Base-by-base conservation (phyloP, 1,284 basidiomycete species). In the Malassezia cuniculi region DNA sequence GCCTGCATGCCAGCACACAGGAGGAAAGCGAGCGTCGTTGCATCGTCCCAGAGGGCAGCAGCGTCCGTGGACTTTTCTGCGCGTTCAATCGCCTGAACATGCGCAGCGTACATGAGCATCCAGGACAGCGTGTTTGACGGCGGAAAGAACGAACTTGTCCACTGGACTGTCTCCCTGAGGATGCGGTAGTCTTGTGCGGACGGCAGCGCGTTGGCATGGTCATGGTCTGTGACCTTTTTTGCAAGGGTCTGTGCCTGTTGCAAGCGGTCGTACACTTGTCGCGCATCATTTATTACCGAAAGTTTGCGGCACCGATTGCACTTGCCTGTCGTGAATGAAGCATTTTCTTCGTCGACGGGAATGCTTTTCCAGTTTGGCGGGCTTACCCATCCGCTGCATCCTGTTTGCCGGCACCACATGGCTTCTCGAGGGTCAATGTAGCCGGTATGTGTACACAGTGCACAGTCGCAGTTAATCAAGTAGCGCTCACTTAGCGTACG, bases 401-500 rank as follows among this genome's bases (percentile, higher is more conserved):
- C 17, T 9, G 26, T 39, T 9, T 39, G 34, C 11, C 41, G 34
- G 33, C 84, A 86, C 65, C 69, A 73, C 17, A 82, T 68, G 3
- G 76, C 72, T 60, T 78, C 79, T 35, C 85, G 73, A 12, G 77
- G 77, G 60, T 93, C 85, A 1, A 76, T 66, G 50, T 39, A 30
- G 17, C 36, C 42, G 31, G 29, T 31, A 2, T 36, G 42, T 27
- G 42, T 84, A 87, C 3, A 81, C 62, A 12, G 51, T 24, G 36
- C 31, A 58, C 89, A 95, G 7, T 55, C 54, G 60, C 90, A 95
- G 2, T 62, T 69, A 58, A 95, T 94, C 50, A 76, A 74, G 67
- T 95, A 94, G 1, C 81, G 78, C 52, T 80, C 77, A 35, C 70
- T 61, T 15, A 63, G 90, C 70, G 5, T 76, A 71, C 76, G 78